Percentiles rank a stretch among this genome's conserved stretches.
Conservation (phyloP, 164 flowering plant genomes). For the Cinnamomum chago region DNA sequence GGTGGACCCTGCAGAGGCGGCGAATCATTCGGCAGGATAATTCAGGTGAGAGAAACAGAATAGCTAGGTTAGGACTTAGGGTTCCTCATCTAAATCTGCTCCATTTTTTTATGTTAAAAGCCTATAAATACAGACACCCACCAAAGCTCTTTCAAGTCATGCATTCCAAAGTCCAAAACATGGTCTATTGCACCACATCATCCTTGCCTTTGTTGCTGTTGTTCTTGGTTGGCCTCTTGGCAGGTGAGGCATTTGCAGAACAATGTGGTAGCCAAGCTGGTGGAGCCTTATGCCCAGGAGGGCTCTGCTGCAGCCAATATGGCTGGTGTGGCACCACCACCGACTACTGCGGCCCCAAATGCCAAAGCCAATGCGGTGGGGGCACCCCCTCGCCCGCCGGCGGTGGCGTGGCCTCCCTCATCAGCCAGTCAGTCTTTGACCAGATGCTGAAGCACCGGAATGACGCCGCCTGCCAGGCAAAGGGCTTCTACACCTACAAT, state of each 20-base stretch:
- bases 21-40: no score
- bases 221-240: not conserved
- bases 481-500: conserved; percentile 36
- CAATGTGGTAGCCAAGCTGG: conserved; percentile 10
- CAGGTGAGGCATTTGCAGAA: conserved; percentile 1
- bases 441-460: conserved; percentile 11
- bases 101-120: no score
- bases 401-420: not conserved
- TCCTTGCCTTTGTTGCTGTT: not conserved
- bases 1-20: no score
- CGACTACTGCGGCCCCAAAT: conserved; percentile 1
- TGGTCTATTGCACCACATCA: not conserved
- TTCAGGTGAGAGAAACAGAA: no score
- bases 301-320: conserved; percentile 10
- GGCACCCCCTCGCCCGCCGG: not conserved
- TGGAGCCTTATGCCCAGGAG: conserved; percentile 9
- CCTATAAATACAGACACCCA: not conserved
- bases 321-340: conserved; percentile 7
- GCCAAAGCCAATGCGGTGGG: conserved; percentile 9
- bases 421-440: conserved; percentile 2
- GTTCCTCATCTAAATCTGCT: no score
- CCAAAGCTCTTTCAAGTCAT: not conserved
- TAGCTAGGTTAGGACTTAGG: no score
- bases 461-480: conserved; percentile 4
- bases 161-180: not conserved